Base-by-base conservation (phyloP, 768 basidiomycete species). In the Lactarius indigo region DNA sequence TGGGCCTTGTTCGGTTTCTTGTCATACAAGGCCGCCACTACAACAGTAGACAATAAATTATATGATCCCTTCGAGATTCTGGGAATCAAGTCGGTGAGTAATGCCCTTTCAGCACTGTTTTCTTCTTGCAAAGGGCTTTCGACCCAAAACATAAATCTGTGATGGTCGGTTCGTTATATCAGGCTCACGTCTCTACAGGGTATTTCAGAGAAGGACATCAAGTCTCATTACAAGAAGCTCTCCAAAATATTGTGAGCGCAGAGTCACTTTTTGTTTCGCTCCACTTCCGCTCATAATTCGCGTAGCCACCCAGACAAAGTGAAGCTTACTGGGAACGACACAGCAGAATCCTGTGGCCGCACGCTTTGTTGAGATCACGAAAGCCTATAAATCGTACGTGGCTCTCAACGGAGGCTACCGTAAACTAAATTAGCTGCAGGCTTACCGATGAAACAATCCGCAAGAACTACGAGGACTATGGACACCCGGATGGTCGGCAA, bases 51-150 rank as follows among this genome's bases (percentile, higher is more conserved):
- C 68, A 84, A 79, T 78, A 88, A 85, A 71, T 75, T 96, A 15
- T 99, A 98, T 76, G 85, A 98, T 75, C 97, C 97, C 1, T 99
- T 96, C 72, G 90, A 94, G 70, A 96, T 98, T 72, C 82, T 99
- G 30, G 95, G 91, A 20, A 85, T 98, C 64, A 78, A 77, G 5
- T 73, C 82, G 15, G 93, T 93, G 71, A 68, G 87, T 82, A n/a
- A 28, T 26, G 44, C 55, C 23, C 62, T 68, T 37, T 42, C 23
- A 26, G 30, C 23, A 26, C 31, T n/a, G 8, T 26, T 28, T n/a
- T 28, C 35, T 47, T n/a, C 28, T 23, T 10, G 2, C 44, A 41
- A 35, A 13, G 17, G 47, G 28, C 54, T 15, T 47, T 18, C 52
- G 1, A 26, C 17, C 35, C 17, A 13, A 33, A 31, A 41, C n/a